Base-by-base conservation (phyloP, 2,329 filamentous ascomycete genomes). In the Cercospora beticola region DNA sequence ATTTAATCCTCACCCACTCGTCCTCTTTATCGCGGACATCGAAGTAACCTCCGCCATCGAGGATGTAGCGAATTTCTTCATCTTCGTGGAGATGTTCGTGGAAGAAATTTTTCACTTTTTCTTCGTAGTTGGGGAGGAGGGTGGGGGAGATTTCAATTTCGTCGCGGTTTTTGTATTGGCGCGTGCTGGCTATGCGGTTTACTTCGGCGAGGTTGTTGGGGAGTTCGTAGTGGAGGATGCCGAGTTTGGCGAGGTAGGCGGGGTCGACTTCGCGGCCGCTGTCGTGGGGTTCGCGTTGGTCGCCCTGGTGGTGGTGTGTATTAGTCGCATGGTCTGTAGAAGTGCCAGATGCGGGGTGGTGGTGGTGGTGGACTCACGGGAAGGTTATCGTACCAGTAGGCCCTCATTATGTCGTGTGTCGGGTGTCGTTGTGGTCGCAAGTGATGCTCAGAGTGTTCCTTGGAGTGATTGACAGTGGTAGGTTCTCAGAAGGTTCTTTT, bases 11-110 rank as follows among this genome's bases (percentile, higher is more conserved):
- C 68, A 99, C 88, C 95, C 95, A 99, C 73, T 91, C 88, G 77
- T 98, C 94, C 21, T 87, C 87, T 79, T 91, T 85, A 76, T 88
- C 90, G 60, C 95, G 85, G 3, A 99, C 94, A 81, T 99, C 95
- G 78, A 99, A 99, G 80, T 91, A 99, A 0, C 95, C 95, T 65
- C 88, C 87, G 0, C 95, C 95, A 70, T 90, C 94, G 33, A 93
- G 85, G 73, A 99, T 94, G 77, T 97, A 99, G 59, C 95, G 86
- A 73, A 99, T 99, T 86, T 99, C 95, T 83, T 99, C 95, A 75
- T 99, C 95, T 83, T 99, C 95, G 79, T 99, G 95, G 76, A 99
- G 81, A 80, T 99, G 95, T 85, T 99, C 95, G 75, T 91, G 80
- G 83, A 98, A 99, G 84, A 99, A 99, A 73, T 82, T 88, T 83